Evolutionary conservation across 2,329 filamentous ascomycete genomes (phyloP), one percentile per base, ranked within the genome.

Genomic region (Epichloe glyceriae): DNA sequence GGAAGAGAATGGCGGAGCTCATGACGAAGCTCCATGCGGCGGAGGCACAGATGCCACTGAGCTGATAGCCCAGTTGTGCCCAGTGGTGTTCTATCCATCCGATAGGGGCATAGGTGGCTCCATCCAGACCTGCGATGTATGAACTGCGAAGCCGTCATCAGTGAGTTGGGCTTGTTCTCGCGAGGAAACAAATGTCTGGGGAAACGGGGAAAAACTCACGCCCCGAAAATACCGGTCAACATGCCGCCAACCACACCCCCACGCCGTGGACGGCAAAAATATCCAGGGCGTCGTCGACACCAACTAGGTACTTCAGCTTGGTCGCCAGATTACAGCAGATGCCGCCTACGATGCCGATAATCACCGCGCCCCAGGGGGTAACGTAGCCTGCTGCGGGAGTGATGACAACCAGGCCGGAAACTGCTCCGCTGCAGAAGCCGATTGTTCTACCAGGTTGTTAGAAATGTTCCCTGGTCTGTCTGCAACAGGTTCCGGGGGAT

Each of bases 221-320:
- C 81, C 58, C 79, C 86, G 63, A 91, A 88, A 55, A 91, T 70
- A 56, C 83, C 86, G 51, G 88, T 91, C 68, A 87, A 74, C 53
- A 89, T 68, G 60, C 94, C 86, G 47, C 88, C 88, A 52, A 85
- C 75, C 57, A 93, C 87, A 57, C 88, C 88, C 88, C 88, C 56
- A 94, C 72, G 61, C 80, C 88, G 78, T 95, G 88, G 69, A 93
- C 87, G 58, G 88, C 88, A 69, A 95, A 93, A 61, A 95, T 83
- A 72, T 95, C 88, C 68, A 95, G 86, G 5, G 86, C 84, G 64
- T 95, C 88, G 60, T 95, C 88, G 51, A 94, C 82, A 55, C 82
- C 82, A 62, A 94, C 74, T 46, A 76, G 50, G 60, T 79, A 83
- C 82, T 76, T 83, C 76, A 88, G 78, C 76, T 95, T 94, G 63